Base-by-base conservation (phyloP, 1,284 basidiomycete genomes). In the Tilletia horrida region DNA sequence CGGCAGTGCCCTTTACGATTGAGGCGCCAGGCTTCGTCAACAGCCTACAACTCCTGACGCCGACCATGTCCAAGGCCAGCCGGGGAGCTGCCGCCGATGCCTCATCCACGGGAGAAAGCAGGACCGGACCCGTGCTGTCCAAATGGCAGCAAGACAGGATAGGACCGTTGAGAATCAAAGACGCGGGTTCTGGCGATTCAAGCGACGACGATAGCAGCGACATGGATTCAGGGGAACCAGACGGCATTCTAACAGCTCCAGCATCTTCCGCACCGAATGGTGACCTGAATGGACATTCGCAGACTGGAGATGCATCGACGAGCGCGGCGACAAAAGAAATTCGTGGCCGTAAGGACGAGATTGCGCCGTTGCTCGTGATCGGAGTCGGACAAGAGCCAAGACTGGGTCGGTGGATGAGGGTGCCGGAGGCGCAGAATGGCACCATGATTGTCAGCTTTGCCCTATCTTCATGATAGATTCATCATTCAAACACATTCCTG, bases 301-400 rank as follows among this genome's bases (percentile, higher is more conserved):
- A 16, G 6, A 11, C 35, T 40, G 35, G 35, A 40, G 50, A 48
- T 7, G 47, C 47, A n/a, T n/a, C 47, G 23, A 25, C 23, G 1
- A 16, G n/a, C 9, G 47, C 18, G 8, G 47, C 47, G n/a, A n/a
- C 47, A 48, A 42, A 62, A 29, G 42, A 47, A 40, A 29, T 44
- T 44, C 61, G 40, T 9, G 42, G 42, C 25, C 61, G 61, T 3
- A 47, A 44, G 61, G 61, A 63, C 27, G 61, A 44, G 29, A 47
- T 44, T 9, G 65, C 77, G 7, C 79, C 79, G 1, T 71, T 95
- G 48, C 81, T 97, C 50, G 86, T 92, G 6, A 92, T 88, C 3
- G 92, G 89, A 3, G 78, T 94, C 1, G 91, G 90, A 0, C 90
- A 93, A 78, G 95, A 98, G 82, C 91, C 90, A 74, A 87, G 91